Evolutionary conservation across 371 early-diverging fungal species (phyloP), one percentile per base, ranked within the genome.

Genomic region (Syncephalis plumigaleata): DNA sequence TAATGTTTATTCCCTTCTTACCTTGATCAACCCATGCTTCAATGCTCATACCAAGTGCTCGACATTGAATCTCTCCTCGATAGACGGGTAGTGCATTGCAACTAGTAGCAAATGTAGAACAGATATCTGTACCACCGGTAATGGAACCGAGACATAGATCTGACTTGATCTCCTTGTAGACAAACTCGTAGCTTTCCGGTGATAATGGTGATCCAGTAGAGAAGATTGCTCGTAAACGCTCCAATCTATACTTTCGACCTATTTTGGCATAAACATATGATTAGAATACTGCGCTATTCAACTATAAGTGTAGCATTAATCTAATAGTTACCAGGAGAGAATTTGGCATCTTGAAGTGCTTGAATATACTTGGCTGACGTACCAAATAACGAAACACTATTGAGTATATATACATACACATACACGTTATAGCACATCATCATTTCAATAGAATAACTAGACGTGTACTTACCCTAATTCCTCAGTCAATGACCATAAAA

Each of bases 121-220:
- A 83, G 45, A 97, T 94, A 54, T 97, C 97, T 0, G 97, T 97
- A 27, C 97, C 97, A 24, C 97, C 91, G 4, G 95, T 91, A 58
- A 96, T 93, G 11, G 87, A 86, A 22, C 91, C 91, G 45, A 96
- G 59, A 37, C 81, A 69, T 9, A 94, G 57, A 53, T 91, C 81
- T 38, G 63, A 46, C 57, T 90, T 87, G 67, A 97, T 82, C 43
- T 73, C 67, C 9, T 64, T 46, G 53, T 92, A 92, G 26, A 91
- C 84, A 67, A 77, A 97, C 45, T 91, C 92, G 58, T 72, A 97
- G 54, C 73, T 76, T 55, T 88, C 87, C 18, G 91, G 86, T 57
- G 83, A 81, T 38, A 97, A 67, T 2, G 97, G 94, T 9, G 91
- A 91, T 1, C 93, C 97, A 4, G 97, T 97, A 0, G 94, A 90